Base-by-base conservation (phyloP, 306 rosid genomes). In the Datisca glomerata region DNA sequence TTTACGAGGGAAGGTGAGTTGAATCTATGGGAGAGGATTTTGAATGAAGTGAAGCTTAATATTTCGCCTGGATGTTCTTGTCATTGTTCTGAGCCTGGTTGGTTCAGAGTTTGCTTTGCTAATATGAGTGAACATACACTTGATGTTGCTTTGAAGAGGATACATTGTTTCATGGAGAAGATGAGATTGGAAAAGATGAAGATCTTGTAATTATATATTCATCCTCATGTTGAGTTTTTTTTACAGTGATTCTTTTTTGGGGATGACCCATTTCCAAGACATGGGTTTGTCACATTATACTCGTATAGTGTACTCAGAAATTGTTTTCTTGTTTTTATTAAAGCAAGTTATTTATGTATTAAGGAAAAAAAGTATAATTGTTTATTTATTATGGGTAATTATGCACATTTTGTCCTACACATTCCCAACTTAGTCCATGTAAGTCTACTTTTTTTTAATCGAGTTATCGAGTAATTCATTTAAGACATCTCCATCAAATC, bases 21-120 rank as follows among this genome's bases (percentile, higher is more conserved):
- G 61, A 48, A 47, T 34, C 46, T 89, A 13, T 89, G 95, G 97
- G 45, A 75, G 22, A 36, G 59, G 1, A 61, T 83, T 8, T 5
- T 89, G 19, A 53, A 64, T 40, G 65, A 80, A 47, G 75, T 70
- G 16, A 89, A 70, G 70, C 61, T 89, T 2, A 83, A 89, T 44
- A 89, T 89, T 21, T 83, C 95, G 12, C 97, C 97, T 1, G 97
- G 95, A 0, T 83, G 85, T 34, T 89, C 97, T 12, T 89, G 95
- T 55, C 95, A 70, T 40, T 83, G 91, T 52, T 72, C 79, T 24
- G 91, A 89, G 61, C 86, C 95, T 0, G 97, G 97, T 14, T 89
- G 97, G 97, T 89, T 89, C 55, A 68, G 97, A 57, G 97, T 89
- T 18, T 89, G 97, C 25, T 89, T 89, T 57, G 95, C 95, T 2